Evolutionary conservation across 306 rosid genomes (phyloP), one percentile per base, ranked within the genome.

Genomic region (Castanospermum australe): DNA sequence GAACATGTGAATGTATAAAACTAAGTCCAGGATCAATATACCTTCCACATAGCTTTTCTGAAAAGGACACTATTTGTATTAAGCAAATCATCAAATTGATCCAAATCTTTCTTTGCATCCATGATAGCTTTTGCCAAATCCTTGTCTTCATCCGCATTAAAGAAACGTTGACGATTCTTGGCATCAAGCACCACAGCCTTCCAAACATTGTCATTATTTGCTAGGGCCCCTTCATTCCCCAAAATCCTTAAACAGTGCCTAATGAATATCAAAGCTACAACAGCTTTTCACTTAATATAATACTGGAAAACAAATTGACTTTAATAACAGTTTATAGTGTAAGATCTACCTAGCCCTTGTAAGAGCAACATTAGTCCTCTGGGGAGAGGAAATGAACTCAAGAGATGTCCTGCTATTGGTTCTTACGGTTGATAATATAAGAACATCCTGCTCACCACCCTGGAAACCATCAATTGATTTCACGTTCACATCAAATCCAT

Each of bases 181-280:
- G 92, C 91, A 83, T 93, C 88, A 36, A 50, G 21, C 5, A 89
- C 83, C 78, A 91, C 20, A 17, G 36, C 60, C 45, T 78, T 71
- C 98, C 98, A 91, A 56, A 89, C 79, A 67, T 89, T 80, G 17
- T 81, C 78, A 4, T 82, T 38, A 14, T 4, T 45, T 2, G 41
- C 4, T 0, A 93, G 65, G 0, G 94, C 80, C 50, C 74, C 78
- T 78, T 82, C 94, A 71, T 77, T 83, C 20, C 98, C 98, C 86
- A 93, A 71, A 57, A 91, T 89, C 98, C 98, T 91, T 6, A 93
- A 36, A 59, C 89, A 85, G 45, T 91, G 84, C 88, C 98, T 93
- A 67, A 9, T 41, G 51, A 45, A 45, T n/a, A 65, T 32, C 32
- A 86, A 51, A 30, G 9, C 12, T 62, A 2, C 33, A 73, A 7